Conservation (phyloP, 495 filamentous ascomycete species). For the Parathielavia hyrcaniae region DNA sequence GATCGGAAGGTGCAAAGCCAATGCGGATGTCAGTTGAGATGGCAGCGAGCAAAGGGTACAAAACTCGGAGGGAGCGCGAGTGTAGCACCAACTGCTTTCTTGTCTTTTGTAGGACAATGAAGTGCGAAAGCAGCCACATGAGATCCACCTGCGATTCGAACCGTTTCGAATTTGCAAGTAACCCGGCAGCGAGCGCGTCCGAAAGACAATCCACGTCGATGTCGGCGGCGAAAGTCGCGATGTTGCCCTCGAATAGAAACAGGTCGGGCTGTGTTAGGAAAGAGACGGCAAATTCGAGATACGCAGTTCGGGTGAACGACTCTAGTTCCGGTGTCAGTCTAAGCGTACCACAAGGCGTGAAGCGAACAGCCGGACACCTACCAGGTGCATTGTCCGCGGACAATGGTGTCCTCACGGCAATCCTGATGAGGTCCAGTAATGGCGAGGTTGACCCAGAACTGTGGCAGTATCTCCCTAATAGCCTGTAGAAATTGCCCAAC, state of each 20-base stretch:
- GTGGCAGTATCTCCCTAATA: constrained; percentile 25
- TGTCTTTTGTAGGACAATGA: constrained; percentile 64
- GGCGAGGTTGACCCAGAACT: constrained; percentile 11
- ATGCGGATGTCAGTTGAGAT: constrained; percentile 26
- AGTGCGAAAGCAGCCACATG: constrained; percentile 75
- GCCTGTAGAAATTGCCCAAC: constrained; percentile 21
- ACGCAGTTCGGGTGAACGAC: constrained; percentile 22
- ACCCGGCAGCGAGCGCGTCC: constrained; percentile 12
- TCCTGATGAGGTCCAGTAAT: constrained; percentile 9
- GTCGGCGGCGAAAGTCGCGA: constrained; percentile 17
- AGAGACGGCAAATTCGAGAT: constrained; percentile 36
- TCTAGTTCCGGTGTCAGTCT: constrained; percentile 14
- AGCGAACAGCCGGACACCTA: constrained; percentile 8
- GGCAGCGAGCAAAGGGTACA: constrained; percentile 26
- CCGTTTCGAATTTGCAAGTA: constrained; percentile 16
- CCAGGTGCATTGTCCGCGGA: constrained; percentile 14
- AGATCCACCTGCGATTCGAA: constrained; percentile 31
- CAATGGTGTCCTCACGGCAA: constrained; percentile 23
- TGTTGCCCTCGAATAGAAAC: constrained; percentile 20
- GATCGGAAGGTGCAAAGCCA: constrained; percentile 12
- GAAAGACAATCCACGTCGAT: constrained; percentile 31
- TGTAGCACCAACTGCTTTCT: constrained; percentile 24
- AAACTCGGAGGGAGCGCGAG: constrained; percentile 20
- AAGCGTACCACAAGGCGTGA: neutral
- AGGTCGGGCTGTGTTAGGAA: constrained; percentile 34